Conservation (phyloP, 371 early-diverging fungal species). For the Syncephalastrum monosporum region DNA sequence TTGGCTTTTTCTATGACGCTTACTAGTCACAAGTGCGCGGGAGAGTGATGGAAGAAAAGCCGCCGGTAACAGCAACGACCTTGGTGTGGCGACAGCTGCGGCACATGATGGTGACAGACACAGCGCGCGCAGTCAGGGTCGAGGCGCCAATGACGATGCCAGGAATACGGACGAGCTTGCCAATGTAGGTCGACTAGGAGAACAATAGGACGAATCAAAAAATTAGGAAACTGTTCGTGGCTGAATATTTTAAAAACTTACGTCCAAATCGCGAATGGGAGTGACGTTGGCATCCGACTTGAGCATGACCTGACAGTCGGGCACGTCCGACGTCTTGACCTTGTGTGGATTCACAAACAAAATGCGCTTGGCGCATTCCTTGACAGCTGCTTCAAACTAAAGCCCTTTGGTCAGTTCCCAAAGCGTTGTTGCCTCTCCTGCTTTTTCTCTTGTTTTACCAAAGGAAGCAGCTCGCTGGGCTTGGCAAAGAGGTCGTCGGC, state of each 20-base stretch:
- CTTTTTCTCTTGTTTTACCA: slow-evolving; percentile 46
- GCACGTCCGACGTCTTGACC: slow-evolving; percentile 46
- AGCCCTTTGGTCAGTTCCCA: background rate
- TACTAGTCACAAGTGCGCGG: slow-evolving; percentile 89
- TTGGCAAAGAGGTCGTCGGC: slow-evolving; percentile 74
- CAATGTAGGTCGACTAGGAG: slow-evolving; percentile 78
- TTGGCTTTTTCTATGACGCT: slow-evolving; percentile 6
- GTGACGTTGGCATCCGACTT: slow-evolving; percentile 81
- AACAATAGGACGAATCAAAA: background rate
- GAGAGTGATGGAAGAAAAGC: slow-evolving; percentile 80
- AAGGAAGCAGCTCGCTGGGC: slow-evolving; percentile 81
- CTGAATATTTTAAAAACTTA: slow-evolving; percentile 23
- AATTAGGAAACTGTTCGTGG: background rate
- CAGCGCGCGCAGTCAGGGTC: slow-evolving; percentile 87
- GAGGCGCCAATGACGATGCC: slow-evolving; percentile 98
- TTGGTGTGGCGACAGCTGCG: slow-evolving; percentile 81
- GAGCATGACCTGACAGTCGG: slow-evolving; percentile 89
- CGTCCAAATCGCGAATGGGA: slow-evolving; percentile 84
- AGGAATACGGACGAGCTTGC: slow-evolving; percentile 92
- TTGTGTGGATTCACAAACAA: slow-evolving; percentile 47
- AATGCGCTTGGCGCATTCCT: slow-evolving; percentile 67
- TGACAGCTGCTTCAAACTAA: slow-evolving; percentile 87
- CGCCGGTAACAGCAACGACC: slow-evolving; percentile 77
- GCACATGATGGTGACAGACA: slow-evolving; percentile 86
- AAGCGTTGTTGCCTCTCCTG: background rate